Evolutionary conservation across 163 green algal species (phyloP), one percentile per base, ranked within the genome.

Genomic region (Trebouxiophyceae sp.): DNA sequence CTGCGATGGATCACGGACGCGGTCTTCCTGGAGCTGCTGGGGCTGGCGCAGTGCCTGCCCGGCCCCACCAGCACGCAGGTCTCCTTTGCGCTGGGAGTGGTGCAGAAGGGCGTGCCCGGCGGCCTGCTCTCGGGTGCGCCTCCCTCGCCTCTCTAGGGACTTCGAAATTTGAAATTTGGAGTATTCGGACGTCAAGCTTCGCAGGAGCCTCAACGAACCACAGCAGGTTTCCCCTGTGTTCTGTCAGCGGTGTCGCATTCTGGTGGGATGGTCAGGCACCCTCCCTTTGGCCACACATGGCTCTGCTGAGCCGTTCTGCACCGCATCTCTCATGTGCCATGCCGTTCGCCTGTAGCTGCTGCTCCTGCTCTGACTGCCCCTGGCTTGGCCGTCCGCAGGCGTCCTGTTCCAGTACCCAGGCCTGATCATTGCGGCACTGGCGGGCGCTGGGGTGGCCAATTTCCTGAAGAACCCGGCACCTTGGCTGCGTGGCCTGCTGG

Each of bases 21-120:
- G 1, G 75, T 93, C 6, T 97, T 93, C 65, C 79, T 84, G 32
- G 92, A 97, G 81, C 81, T 97, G 24, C 85, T 97, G 30, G 83
- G 87, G 33, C 75, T 97, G 59, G 83, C 82, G 0, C 82, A 93
- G 68, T 95, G 82, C 75, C 76, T 96, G 67, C 91, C 91, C 0
- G 92, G 92, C 0, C 92, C 91, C 39, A 91, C 89, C 26, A 90
- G 78, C 57, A 97, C 91, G 4, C 61, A 97, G 74, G 82, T 97
- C 54, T 91, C 84, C 27, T 96, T 97, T 68, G 86, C 89, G 2
- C 79, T 97, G 16, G 91, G 91, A 39, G 84, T 91, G 23, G 74
- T 90, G 26, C 91, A 96, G 71, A 89, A 88, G 64, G 91, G 91
- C 16, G 71, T 87, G 0, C 61, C 73, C 62, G 91, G 90, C 26